phyloP scores from a whole-genome alignment of 345 rosid species.

The Psidium guajava region DNA sequence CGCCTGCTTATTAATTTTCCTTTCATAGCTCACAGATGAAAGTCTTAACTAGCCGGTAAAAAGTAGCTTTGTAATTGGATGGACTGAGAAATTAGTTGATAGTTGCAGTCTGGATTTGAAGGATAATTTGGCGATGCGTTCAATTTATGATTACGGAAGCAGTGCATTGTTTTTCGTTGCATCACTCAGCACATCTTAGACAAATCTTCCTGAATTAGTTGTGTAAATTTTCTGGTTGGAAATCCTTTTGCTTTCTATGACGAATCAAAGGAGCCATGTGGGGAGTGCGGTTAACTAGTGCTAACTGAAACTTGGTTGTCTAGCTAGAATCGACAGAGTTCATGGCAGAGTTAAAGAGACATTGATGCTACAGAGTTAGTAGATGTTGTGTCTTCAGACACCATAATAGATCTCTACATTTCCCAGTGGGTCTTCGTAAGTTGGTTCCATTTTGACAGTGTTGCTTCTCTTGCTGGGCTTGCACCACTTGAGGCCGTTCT shows the following conservation, averaged over 20 bases:
- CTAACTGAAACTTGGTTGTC: neutral
- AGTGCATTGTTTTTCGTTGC: neutral
- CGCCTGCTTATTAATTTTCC: neutral
- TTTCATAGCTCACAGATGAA: neutral
- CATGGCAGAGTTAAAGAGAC: neutral
- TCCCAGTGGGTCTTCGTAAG: neutral
- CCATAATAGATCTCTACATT: neutral
- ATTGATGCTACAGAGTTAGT: neutral
- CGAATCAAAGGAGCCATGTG: neutral
- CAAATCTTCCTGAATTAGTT: neutral
- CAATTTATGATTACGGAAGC: neutral
- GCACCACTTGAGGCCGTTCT: slow-evolving; percentile 74
- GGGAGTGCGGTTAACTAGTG: neutral
- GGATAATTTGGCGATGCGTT: neutral
- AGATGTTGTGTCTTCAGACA: neutral
- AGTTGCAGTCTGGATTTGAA: neutral
- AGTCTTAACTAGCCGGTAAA: neutral
- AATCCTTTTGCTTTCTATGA: neutral
- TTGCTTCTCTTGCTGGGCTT: slow-evolving; percentile 32
- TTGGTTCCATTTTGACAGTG: slow-evolving; percentile 21
- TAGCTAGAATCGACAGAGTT: neutral
- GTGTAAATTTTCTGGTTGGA: neutral
- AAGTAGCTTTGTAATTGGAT: neutral
- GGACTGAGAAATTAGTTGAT: neutral
- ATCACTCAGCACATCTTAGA: neutral